These are phyloP conservation scores for Termitomyces sp. DNA, from an alignment of 1,284 basidiomycete species.

Conservation along the genomic window DNA sequence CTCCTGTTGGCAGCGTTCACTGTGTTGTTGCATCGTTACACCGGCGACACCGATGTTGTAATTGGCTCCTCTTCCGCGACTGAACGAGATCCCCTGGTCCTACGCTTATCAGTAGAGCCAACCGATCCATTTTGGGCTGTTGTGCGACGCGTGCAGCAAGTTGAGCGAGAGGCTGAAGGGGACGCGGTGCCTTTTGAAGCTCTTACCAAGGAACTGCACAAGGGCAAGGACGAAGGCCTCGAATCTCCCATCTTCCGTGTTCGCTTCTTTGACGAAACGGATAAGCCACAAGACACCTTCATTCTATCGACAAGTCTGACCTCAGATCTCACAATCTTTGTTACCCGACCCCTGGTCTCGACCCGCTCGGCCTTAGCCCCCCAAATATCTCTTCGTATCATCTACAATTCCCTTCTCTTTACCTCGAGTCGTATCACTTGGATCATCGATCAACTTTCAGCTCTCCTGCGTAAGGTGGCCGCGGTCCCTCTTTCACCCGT, in stretches of 20 bases:
- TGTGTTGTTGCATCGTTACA: conserved; percentile 91
- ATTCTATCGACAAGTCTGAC: conserved; percentile 79
- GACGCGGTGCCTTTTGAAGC: conserved; percentile 84
- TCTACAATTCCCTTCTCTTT: conserved; percentile 96
- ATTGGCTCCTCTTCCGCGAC: conserved; percentile 86
- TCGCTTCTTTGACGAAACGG: conserved; percentile 93
- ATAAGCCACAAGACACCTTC: conserved; percentile 68
- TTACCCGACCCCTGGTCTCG: conserved; percentile 63
- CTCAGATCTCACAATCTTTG: conserved; percentile 87
- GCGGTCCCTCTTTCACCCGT: conserved; percentile 57
- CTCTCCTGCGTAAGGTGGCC: conserved; percentile 73
- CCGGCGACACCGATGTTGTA: conserved; percentile 92
- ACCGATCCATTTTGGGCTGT: conserved; percentile 91
- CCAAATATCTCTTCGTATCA: conserved; percentile 76
- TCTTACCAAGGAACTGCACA: conserved; percentile 71
- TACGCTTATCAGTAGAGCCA: conserved; percentile 83
- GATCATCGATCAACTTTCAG: conserved; percentile 84
- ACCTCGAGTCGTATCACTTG: conserved; percentile 72
- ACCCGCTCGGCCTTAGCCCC: conserved; percentile 72
- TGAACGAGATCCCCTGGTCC: conserved; percentile 77
- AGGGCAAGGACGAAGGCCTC: conserved; percentile 52
- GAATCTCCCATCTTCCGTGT: conserved; percentile 85
- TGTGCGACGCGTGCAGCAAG: conserved; percentile 79
- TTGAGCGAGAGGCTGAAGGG: conserved; percentile 81
- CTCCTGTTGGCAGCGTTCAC: conserved; percentile 89